Percentiles rank a stretch among this genome's conserved stretches.
Evolutionary conservation across 2,329 filamentous ascomycete species (phyloP).

Genomic region (Cryphonectria naterciae): DNA sequence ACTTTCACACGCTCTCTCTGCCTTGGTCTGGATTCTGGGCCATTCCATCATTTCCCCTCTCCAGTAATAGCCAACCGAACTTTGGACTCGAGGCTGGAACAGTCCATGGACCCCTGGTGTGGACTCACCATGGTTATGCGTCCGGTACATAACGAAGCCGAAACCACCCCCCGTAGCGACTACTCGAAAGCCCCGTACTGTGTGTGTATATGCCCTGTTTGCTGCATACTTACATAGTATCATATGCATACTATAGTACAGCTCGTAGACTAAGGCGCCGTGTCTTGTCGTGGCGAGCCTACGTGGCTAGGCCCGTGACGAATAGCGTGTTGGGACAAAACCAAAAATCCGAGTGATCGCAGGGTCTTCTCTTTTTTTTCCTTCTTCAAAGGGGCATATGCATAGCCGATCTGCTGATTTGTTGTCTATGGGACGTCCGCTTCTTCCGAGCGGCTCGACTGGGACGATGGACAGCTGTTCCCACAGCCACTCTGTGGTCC

Average conservation of each 20-base stretch:
- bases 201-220: background rate
- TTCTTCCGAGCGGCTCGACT: background rate
- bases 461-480: background rate
- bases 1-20: background rate
- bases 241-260: too few species aligned
- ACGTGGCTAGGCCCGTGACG: background rate
- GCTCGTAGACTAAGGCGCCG: background rate
- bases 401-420: background rate
- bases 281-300: background rate
- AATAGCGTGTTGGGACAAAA: background rate
- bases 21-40: background rate
- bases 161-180: background rate
- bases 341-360: background rate
- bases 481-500: constrained; percentile 13
- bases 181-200: background rate
- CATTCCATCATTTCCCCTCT: background rate
- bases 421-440: background rate
- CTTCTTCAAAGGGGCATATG: too few species aligned
- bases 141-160: too few species aligned
- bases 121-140: background rate
- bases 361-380: background rate
- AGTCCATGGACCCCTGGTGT: background rate
- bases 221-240: background rate
- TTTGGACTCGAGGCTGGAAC: constrained; percentile 1
- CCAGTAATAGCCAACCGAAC: background rate